Conservation (phyloP, 352 stramenopile genomes). For the Blastocystis sp. region DNA sequence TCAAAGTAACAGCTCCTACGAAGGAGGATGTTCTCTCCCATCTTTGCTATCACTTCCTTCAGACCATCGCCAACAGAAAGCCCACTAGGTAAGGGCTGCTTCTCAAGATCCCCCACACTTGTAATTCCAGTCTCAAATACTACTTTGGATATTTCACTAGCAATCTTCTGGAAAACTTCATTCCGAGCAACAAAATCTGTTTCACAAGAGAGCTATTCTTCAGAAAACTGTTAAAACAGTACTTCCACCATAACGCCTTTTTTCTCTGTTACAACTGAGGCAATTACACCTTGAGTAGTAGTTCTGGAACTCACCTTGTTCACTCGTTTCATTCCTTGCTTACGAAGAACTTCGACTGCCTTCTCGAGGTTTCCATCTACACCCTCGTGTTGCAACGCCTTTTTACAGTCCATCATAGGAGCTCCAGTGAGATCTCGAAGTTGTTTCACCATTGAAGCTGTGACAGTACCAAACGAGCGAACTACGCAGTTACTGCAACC, state of each 20-base stretch:
- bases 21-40: slow-evolving; percentile 68
- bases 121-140: slow-evolving; percentile 13
- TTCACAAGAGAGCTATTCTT: slow-evolving; percentile 69
- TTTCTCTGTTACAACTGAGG: slow-evolving; percentile 56
- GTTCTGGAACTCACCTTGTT: slow-evolving; percentile 69
- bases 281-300: slow-evolving; percentile 42
- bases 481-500: background rate
- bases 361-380: slow-evolving; percentile 74
- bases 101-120: background rate
- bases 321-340: slow-evolving; percentile 74
- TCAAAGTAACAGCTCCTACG: slow-evolving; percentile 10
- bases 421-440: slow-evolving; percentile 75
- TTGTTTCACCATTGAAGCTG: slow-evolving; percentile 74
- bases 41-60: slow-evolving; percentile 65
- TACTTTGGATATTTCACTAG: slow-evolving; percentile 58
- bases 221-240: background rate
- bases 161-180: slow-evolving; percentile 70
- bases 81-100: slow-evolving; percentile 13
- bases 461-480: slow-evolving; percentile 65
- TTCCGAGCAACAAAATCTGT: slow-evolving; percentile 72
- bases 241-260: slow-evolving; percentile 68
- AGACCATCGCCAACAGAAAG: slow-evolving; percentile 60
- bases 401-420: slow-evolving; percentile 82
- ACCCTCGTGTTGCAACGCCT: slow-evolving; percentile 74
- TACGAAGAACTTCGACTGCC: slow-evolving; percentile 77